These are phyloP conservation scores for Caryopteris hybrid DNA, from an alignment of 305 asterid genomes.

Conservation along the genomic window DNA sequence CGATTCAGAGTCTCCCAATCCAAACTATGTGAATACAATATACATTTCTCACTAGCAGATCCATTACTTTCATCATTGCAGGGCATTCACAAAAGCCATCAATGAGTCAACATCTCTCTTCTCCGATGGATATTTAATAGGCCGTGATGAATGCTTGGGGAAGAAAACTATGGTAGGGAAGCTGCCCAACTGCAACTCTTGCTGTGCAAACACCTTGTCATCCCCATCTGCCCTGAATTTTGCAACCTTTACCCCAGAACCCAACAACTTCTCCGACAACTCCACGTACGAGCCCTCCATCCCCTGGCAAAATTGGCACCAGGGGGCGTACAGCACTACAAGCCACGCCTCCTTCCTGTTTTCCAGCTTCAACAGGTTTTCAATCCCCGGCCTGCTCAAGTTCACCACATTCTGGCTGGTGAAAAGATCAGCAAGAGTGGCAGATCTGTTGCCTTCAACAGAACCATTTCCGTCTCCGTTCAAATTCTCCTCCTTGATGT, in stretches of 20 bases:
- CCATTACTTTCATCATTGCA: slow-evolving; percentile 42
- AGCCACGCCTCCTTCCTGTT: slow-evolving; percentile 81
- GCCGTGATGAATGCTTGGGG: slow-evolving; percentile 66
- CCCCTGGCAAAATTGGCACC: slow-evolving; percentile 96
- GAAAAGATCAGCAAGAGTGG: slow-evolving; percentile 45
- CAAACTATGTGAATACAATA: too few relatives aligned
- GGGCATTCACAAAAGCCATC: slow-evolving; percentile 80
- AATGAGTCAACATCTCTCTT: slow-evolving; percentile 80
- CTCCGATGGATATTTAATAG: slow-evolving; percentile 81
- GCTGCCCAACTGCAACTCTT: slow-evolving; percentile 70
- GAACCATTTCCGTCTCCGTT: slow-evolving; percentile 40
- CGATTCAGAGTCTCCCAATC: too few relatives aligned
- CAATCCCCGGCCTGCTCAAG: slow-evolving; percentile 75
- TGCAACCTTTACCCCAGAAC: slow-evolving; percentile 74
- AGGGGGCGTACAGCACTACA: slow-evolving; percentile 89
- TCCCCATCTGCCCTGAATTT: slow-evolving; percentile 94
- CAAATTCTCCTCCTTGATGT: slow-evolving; percentile 58
- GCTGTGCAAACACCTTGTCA: slow-evolving; percentile 73
- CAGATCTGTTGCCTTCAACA: too few relatives aligned
- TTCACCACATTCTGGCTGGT: slow-evolving; percentile 37
- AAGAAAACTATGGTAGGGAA: slow-evolving; percentile 84
- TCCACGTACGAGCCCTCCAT: slow-evolving; percentile 83
- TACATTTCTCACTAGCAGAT: too few relatives aligned
- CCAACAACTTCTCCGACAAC: slow-evolving; percentile 55
- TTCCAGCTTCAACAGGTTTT: slow-evolving; percentile 68